These are phyloP conservation scores for Penicillium sclerotigenum DNA, from an alignment of 2,329 filamentous ascomycete genomes.

Conservation along the genomic window DNA sequence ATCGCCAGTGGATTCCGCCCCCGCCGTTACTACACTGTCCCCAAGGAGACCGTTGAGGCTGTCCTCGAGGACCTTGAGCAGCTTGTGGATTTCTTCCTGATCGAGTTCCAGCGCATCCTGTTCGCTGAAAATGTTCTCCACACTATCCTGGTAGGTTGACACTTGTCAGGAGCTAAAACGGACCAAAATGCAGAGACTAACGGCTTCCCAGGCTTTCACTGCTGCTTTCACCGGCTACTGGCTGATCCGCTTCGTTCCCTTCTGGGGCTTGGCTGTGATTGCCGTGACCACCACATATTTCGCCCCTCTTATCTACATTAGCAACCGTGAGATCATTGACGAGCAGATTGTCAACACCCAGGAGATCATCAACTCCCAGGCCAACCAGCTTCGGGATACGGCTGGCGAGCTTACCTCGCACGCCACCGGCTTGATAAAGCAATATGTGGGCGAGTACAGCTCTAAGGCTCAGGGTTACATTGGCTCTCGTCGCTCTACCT, in stretches of 20 bases:
- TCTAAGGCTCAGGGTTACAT: conserved; percentile 59
- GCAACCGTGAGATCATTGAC: conserved; percentile 64
- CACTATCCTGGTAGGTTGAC: conserved; percentile 55
- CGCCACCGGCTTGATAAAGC: conserved; percentile 56
- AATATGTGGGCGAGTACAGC: conserved; percentile 59
- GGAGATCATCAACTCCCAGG: conserved; percentile 56
- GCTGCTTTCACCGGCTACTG: conserved; percentile 60
- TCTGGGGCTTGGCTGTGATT: conserved; percentile 62
- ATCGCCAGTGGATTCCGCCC: conserved; percentile 61
- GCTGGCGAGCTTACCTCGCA: conserved; percentile 59
- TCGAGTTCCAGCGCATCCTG: conserved; percentile 64
- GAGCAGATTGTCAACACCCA: conserved; percentile 55
- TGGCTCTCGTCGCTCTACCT: conserved; percentile 35
- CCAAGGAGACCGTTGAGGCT: conserved; percentile 61
- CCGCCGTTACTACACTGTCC: conserved; percentile 63
- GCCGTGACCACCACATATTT: conserved; percentile 57
- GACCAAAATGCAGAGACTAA: conserved; percentile 2
- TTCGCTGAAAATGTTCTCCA: conserved; percentile 64
- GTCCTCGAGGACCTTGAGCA: conserved; percentile 61
- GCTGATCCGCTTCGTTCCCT: conserved; percentile 63
- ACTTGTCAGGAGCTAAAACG: not conserved
- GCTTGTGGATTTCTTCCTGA: conserved; percentile 65
- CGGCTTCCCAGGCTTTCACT: conserved; percentile 53
- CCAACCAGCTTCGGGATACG: conserved; percentile 58
- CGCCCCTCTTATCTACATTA: conserved; percentile 60